These are phyloP conservation scores for Gastrodia elata DNA, from an alignment of 106 monocot genomes.

Conservation along the genomic window DNA sequence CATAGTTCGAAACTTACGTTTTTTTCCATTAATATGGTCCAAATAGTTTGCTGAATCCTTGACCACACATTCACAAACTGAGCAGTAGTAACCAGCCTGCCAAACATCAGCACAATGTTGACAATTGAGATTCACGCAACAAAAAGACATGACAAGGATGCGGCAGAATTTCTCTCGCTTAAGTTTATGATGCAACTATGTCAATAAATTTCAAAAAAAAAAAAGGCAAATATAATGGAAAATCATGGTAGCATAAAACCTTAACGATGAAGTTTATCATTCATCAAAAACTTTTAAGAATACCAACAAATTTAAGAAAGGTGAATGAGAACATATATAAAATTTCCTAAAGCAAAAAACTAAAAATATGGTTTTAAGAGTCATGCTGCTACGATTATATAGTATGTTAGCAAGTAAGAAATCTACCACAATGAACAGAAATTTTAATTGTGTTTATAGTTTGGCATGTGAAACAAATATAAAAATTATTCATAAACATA, in stretches of 20 bases:
- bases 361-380: neutral
- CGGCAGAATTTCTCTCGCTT: neutral
- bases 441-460: no score
- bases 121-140: neutral
- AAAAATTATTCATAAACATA: no score
- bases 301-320: neutral
- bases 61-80: slow-evolving; percentile 96
- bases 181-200: neutral
- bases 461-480: no score
- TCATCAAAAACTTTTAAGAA: neutral
- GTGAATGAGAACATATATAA: neutral
- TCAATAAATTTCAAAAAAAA: neutral
- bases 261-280: neutral
- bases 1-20: slow-evolving; percentile 43
- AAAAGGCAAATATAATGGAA: neutral
- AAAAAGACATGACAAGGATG: neutral
- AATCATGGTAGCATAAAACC: neutral
- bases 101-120: slow-evolving; percentile 8
- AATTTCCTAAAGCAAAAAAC: neutral
- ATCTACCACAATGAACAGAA: neutral
- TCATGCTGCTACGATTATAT: neutral
- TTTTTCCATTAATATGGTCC: slow-evolving; percentile 99
- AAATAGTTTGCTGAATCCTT: slow-evolving; percentile 99
- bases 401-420: no score
- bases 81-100: slow-evolving; percentile 94